phyloP scores from a whole-genome alignment of 83 land plant genomes.

The Picea mariana region DNA sequence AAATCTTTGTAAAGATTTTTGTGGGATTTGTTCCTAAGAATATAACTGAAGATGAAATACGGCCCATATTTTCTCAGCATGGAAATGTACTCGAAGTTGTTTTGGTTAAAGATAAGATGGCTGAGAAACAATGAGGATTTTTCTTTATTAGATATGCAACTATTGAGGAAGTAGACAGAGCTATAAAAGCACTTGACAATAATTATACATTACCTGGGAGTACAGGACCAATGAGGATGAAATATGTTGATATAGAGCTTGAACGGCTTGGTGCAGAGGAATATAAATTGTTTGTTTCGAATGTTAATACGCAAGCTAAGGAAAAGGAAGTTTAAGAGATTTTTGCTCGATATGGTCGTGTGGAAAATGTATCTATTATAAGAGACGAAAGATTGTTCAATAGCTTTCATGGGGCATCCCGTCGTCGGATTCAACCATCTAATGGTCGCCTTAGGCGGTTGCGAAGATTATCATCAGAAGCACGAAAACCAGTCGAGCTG shows the following conservation, averaged over 20 bases:
- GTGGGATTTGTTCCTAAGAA: conserved; percentile 10
- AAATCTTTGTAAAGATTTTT: no score
- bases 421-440: no score
- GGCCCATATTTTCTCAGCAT: background rate
- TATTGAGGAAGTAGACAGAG: conserved; percentile 90
- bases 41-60: conserved; percentile 14
- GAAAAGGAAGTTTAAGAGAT: conserved; percentile 81
- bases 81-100: conserved; percentile 13
- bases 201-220: conserved; percentile 88
- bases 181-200: conserved; percentile 88
- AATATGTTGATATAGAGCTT: conserved; percentile 98
- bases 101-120: conserved; percentile 12
- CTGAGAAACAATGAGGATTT: background rate
- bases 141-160: no score
- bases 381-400: no score
- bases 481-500: no score
- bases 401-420: no score
- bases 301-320: conserved; percentile 72
- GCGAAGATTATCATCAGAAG: no score
- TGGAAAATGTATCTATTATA: no score
- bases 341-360: no score
- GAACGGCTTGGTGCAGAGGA: conserved; percentile 89
- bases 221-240: conserved; percentile 87
- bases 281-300: conserved; percentile 83
- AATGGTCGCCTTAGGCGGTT: no score